Percentiles rank a stretch among this genome's conserved stretches.
Evolutionary conservation across 2,329 filamentous ascomycete species (phyloP).

Genomic region (Penicillium occitanis): DNA sequence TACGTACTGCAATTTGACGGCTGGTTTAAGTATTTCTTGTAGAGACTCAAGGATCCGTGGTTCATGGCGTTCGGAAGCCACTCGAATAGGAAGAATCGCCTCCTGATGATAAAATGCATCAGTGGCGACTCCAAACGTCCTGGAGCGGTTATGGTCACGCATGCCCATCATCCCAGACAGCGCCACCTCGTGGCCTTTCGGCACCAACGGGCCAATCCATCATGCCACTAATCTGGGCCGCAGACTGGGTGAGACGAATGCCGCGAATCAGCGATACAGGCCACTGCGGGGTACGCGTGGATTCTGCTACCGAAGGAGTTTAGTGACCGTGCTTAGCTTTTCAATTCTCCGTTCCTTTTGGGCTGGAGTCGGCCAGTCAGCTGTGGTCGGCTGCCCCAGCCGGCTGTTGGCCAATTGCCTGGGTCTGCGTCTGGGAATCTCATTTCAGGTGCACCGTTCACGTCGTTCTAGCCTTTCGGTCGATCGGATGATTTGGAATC

Average conservation of each 20-base stretch:
- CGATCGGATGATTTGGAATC: not conserved
- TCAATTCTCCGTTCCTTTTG: not conserved
- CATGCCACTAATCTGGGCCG: not conserved
- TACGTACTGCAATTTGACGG: not conserved
- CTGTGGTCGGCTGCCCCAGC: not conserved
- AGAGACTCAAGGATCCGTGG: not conserved
- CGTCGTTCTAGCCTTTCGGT: not conserved
- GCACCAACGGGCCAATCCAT: not conserved
- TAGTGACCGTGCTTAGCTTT: constrained; percentile 8
- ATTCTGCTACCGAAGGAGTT: not conserved
- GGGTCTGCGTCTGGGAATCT: not conserved
- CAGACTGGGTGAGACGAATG: not conserved
- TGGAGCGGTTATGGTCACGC: not conserved
- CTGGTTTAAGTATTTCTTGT: not conserved
- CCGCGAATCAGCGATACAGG: not conserved
- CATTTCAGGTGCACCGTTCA: no score
- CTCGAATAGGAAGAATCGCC: not conserved
- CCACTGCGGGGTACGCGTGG: not conserved
- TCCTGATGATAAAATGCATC: not conserved
- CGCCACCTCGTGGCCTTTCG: constrained; percentile 4
- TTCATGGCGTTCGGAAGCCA: not conserved
- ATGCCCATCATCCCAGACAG: not conserved
- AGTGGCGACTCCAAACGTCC: not conserved
- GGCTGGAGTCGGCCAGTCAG: not conserved
- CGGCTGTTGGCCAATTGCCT: not conserved